Evolutionary conservation across 2,329 filamentous ascomycete species (phyloP), one percentile per base, ranked within the genome.

Genomic region (Fusarium proliferatum): DNA sequence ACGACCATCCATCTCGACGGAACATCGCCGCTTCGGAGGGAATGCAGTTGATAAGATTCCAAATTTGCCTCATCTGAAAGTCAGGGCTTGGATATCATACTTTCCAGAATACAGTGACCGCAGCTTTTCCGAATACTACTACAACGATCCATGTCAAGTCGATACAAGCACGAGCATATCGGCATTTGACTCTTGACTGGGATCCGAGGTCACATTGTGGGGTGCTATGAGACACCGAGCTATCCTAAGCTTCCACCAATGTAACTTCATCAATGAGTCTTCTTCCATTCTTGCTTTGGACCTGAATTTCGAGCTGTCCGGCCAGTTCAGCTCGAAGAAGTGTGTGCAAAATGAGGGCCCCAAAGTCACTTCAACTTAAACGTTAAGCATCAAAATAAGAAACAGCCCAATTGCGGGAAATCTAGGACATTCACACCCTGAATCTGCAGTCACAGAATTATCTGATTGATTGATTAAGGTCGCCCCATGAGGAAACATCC

Each of bases 391-490:
- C 28, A 48, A 53, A 57, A 48, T 46, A 61, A 72, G 34, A 58
- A 56, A 42, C 39, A 57, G 30, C 64, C 67, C 52, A 56, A 36
- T 41, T 52, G 59, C 61, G 67, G 61, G 66, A 70, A 66, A 61
- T 71, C 30, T 48, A 69, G 45, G 67, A 58, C 45, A 65, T 34
- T 42, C 48, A 57, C 55, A 61, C 34, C 33, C 34, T 38, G 28
- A 55, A 65, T 43, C 48, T 42, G 28, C 56, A 41, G n/a, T 34
- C 45, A 43, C 48, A 57, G 58, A 39, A 30, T 60, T 59, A 59
- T 71, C 62, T 62, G 68, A 71, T 67, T 71, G 67, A 72, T 67
- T 66, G 48, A 69, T 52, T 43, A 67, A 64, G 46, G 28, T 45
- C 55, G 28, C 52, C 42, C 49, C 55, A n/a, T 34, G 39, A 46